phyloP scores from a whole-genome alignment of 1,284 basidiomycete species.

The Sporisorium exsertum region DNA sequence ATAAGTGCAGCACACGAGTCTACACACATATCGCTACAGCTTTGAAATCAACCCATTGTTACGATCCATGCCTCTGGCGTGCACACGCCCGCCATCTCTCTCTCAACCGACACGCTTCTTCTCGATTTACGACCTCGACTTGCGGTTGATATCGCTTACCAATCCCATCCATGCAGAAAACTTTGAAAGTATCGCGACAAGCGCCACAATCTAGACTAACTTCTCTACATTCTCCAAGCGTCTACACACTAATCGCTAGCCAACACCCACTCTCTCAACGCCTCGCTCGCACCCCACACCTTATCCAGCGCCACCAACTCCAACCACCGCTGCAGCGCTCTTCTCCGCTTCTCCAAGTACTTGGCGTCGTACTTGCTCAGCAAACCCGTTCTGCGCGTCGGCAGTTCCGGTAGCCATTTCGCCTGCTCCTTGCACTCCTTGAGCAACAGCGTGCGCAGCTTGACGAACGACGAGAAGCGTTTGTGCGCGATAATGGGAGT shows the following conservation, averaged over 20 bases:
- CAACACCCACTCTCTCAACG: conserved; percentile 54
- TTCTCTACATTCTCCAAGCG: background rate
- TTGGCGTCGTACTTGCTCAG: conserved; percentile 60
- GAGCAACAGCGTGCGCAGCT: conserved; percentile 24
- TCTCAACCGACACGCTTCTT: background rate
- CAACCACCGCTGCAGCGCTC: conserved; percentile 61
- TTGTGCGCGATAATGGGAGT: conserved; percentile 43
- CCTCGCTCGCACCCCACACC: conserved; percentile 53
- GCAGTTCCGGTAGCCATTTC: conserved; percentile 47
- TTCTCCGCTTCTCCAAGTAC: conserved; percentile 59
- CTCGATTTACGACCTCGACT: too few species aligned
- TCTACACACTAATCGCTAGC: conserved; percentile 28
- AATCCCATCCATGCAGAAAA: too few species aligned
- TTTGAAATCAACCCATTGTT: conserved; percentile 11
- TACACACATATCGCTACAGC: background rate
- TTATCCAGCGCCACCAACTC: conserved; percentile 48
- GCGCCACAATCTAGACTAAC: too few species aligned
- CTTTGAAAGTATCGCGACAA: too few species aligned
- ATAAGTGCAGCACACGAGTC: background rate
- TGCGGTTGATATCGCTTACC: too few species aligned
- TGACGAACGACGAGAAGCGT: conserved; percentile 55
- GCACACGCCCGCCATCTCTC: background rate
- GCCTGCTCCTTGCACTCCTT: conserved; percentile 43
- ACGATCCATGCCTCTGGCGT: background rate
- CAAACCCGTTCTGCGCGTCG: conserved; percentile 48